Evolutionary conservation across 495 filamentous ascomycete genomes (phyloP).

Genomic region (Talaromyces thailandensis): DNA sequence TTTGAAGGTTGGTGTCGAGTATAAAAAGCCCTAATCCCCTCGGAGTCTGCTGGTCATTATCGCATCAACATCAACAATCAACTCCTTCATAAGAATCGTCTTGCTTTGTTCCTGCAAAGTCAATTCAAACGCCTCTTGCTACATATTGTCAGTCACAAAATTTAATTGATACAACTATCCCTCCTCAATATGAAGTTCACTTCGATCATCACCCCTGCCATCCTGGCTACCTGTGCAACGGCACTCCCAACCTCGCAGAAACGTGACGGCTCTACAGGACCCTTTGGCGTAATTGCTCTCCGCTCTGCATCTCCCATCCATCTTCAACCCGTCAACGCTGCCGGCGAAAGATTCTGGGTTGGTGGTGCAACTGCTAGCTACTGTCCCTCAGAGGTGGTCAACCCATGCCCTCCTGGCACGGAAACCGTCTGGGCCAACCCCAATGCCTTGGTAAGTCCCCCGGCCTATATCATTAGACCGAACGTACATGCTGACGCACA

Average conservation of each 20-base stretch:
- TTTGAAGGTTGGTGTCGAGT: not conserved
- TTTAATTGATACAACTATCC: not conserved
- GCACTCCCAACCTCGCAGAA: not conserved
- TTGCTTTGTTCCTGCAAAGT: not conserved
- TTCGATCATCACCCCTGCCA: not conserved
- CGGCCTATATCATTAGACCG: no score
- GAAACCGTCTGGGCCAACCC: slow-evolving; percentile 34
- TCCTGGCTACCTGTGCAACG: not conserved
- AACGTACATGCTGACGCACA: slow-evolving; percentile 1
- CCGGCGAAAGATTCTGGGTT: slow-evolving; percentile 30
- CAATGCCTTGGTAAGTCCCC: slow-evolving; percentile 22
- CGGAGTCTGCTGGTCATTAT: not conserved
- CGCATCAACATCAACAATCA: not conserved
- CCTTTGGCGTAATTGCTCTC: slow-evolving; percentile 26
- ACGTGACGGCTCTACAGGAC: not conserved
- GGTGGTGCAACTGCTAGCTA: slow-evolving; percentile 29
- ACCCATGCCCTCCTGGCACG: slow-evolving; percentile 32
- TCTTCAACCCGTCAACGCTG: slow-evolving; percentile 27
- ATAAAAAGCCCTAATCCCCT: slow-evolving; percentile 1
- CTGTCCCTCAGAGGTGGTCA: slow-evolving; percentile 19
- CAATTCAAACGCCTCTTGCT: not conserved
- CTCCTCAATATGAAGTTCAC: slow-evolving; percentile 2
- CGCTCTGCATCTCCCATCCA: slow-evolving; percentile 36
- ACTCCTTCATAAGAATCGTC: not conserved
- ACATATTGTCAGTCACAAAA: not conserved